Evolutionary conservation across 2,329 filamentous ascomycete species (phyloP).

Genomic region (Microdochium nivale): DNA sequence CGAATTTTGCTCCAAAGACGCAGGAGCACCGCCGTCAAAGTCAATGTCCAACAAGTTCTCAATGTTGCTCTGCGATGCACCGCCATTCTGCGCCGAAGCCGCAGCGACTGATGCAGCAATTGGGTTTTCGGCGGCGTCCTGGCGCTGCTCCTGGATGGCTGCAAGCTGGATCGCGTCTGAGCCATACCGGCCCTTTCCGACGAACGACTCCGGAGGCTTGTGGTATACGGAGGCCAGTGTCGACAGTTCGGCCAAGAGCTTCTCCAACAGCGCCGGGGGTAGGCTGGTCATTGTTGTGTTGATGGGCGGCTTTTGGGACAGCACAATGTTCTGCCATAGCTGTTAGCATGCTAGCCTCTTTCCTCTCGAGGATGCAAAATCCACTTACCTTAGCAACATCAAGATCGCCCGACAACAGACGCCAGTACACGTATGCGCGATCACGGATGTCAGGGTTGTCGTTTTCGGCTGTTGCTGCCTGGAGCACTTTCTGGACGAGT

Average conservation of each 20-base stretch:
- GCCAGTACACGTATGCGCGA: slow-evolving; percentile 97
- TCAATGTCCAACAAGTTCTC: slow-evolving; percentile 96
- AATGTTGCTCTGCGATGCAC: slow-evolving; percentile 61
- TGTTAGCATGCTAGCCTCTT: neutral
- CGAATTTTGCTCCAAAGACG: slow-evolving; percentile 59
- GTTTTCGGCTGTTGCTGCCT: slow-evolving; percentile 85
- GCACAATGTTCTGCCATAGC: slow-evolving; percentile 62
- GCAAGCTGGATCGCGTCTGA: slow-evolving; percentile 91
- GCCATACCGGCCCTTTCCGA: slow-evolving; percentile 88
- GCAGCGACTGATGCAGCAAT: slow-evolving; percentile 78
- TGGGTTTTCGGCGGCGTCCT: slow-evolving; percentile 88
- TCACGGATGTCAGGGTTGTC: slow-evolving; percentile 98
- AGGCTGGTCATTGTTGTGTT: slow-evolving; percentile 88
- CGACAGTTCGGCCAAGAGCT: slow-evolving; percentile 84
- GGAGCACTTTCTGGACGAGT: slow-evolving; percentile 88
- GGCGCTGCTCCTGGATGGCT: slow-evolving; percentile 90
- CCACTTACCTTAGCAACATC: slow-evolving; percentile 70
- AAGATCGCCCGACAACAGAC: slow-evolving; percentile 83
- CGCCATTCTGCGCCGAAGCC: slow-evolving; percentile 52
- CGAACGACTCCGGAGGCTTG: slow-evolving; percentile 96
- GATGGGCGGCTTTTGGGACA: slow-evolving; percentile 92
- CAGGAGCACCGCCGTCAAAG: slow-evolving; percentile 87
- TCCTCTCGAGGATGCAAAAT: neutral
- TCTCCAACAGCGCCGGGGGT: slow-evolving; percentile 74
- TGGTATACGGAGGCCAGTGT: slow-evolving; percentile 97